These are phyloP conservation scores for Ceriops zippeliana DNA, from an alignment of 345 rosid genomes.

Conservation along the genomic window DNA sequence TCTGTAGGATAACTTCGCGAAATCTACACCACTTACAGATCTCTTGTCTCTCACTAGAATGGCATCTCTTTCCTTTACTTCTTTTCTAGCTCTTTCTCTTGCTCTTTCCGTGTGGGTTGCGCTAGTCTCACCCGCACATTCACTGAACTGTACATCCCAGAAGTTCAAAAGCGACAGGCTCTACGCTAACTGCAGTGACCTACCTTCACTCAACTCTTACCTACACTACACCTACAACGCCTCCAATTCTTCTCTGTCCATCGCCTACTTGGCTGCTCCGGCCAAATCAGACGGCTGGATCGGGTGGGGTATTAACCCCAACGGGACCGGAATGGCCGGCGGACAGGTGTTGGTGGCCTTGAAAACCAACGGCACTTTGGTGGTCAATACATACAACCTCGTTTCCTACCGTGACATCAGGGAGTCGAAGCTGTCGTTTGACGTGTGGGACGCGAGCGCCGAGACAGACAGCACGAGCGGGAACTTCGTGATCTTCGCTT, in stretches of 20 bases:
- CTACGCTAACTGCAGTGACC: constrained; percentile 45
- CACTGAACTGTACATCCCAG: constrained; percentile 56
- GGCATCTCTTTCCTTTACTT: constrained; percentile 21
- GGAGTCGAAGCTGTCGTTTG: constrained; percentile 20
- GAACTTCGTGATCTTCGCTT: constrained; percentile 17
- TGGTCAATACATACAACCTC: constrained; percentile 25
- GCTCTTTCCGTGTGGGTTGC: constrained; percentile 21
- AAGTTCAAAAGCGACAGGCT: constrained; percentile 28
- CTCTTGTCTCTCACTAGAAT: neutral
- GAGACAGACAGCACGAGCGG: constrained; percentile 4
- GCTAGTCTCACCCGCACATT: constrained; percentile 38
- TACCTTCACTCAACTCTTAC: constrained; percentile 44
- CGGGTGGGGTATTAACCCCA: constrained; percentile 80
- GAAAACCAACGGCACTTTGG: constrained; percentile 29
- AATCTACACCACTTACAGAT: neutral
- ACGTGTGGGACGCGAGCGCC: constrained; percentile 20
- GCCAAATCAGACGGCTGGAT: constrained; percentile 53
- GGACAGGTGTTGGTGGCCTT: constrained; percentile 62
- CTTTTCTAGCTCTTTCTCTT: constrained; percentile 9
- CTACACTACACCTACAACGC: constrained; percentile 72
- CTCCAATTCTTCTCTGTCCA: constrained; percentile 65
- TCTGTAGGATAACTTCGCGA: neutral
- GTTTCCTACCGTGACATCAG: constrained; percentile 9
- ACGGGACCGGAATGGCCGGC: constrained; percentile 48
- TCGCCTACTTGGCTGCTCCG: constrained; percentile 67